Evolutionary conservation across 352 stramenopile genomes (phyloP).

Genomic region (Globisporangium alternatum): DNA sequence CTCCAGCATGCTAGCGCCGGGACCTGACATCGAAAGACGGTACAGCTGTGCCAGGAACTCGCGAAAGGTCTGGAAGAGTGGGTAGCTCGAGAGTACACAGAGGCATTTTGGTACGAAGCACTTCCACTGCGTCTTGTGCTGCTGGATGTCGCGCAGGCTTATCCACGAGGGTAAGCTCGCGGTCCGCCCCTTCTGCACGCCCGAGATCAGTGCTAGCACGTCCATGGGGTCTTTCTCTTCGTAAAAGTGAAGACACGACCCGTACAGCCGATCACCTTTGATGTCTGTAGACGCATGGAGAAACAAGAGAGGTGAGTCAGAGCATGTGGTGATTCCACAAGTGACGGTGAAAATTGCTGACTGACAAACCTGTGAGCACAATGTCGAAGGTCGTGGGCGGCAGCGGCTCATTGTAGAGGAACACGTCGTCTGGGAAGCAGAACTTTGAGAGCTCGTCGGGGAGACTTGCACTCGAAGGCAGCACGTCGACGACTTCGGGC

Average conservation of each 20-base stretch:
- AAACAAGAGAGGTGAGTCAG: background rate
- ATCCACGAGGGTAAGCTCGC: conserved; percentile 59
- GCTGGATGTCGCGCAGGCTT: conserved; percentile 66
- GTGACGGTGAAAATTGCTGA: background rate
- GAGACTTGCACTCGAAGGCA: conserved; percentile 38
- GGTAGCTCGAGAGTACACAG: conserved; percentile 53
- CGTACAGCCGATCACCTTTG: conserved; percentile 51
- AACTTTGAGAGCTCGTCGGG: conserved; percentile 74
- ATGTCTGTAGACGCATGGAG: conserved; percentile 28
- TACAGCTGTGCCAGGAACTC: conserved; percentile 46
- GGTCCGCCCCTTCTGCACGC: conserved; percentile 37
- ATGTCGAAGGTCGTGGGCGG: conserved; percentile 59
- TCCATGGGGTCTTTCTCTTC: conserved; percentile 63
- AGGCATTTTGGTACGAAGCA: conserved; percentile 67
- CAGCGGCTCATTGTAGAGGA: conserved; percentile 37
- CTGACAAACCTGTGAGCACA: conserved; percentile 53
- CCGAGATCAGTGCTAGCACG: conserved; percentile 55
- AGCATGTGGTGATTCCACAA: background rate
- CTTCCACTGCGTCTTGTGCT: conserved; percentile 45
- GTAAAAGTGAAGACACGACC: conserved; percentile 61
- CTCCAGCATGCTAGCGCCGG: conserved; percentile 29
- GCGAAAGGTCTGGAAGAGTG: conserved; percentile 58
- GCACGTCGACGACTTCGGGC: conserved; percentile 44
- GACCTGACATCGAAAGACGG: conserved; percentile 33
- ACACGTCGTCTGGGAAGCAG: conserved; percentile 60